Percentiles rank a stretch among this genome's conserved stretches.
These are phyloP conservation scores for Phytophthora pisi DNA, from an alignment of 352 stramenopile species.

Conservation along the genomic window DNA sequence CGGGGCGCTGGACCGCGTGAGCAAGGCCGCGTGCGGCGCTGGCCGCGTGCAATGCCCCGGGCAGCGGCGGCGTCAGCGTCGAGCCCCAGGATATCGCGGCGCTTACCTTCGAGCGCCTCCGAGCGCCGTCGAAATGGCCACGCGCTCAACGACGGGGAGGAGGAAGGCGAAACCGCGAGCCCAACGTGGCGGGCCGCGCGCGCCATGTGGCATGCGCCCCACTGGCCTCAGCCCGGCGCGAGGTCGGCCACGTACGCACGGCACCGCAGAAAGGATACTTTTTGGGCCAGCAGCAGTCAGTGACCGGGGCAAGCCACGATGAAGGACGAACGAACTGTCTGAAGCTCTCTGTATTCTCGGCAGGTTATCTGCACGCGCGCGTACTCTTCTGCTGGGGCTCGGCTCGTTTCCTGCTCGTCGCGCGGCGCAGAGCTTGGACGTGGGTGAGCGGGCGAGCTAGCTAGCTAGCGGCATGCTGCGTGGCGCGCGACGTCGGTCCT, in stretches of 20 bases:
- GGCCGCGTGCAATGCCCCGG: constrained; percentile 4
- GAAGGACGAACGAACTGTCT: constrained; percentile 22
- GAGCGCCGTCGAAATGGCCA: constrained; percentile 13
- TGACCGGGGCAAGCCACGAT: not conserved
- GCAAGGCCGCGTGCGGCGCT: constrained; percentile 1
- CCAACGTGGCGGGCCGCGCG: constrained; percentile 15
- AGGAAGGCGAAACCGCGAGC: constrained; percentile 6
- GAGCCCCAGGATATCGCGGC: not conserved
- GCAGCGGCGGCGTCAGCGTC: not conserved
- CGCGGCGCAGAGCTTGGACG: not conserved
- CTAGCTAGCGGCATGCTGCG: no score
- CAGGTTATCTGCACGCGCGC: constrained; percentile 40
- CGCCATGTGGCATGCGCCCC: constrained; percentile 21
- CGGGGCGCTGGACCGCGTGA: not conserved
- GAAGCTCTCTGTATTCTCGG: constrained; percentile 42
- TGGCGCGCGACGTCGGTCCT: not conserved
- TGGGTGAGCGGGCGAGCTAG: no score
- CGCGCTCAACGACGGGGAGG: not conserved
- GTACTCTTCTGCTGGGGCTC: constrained; percentile 31
- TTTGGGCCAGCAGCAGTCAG: constrained; percentile 2
- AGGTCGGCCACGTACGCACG: constrained; percentile 19
- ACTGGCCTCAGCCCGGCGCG: constrained; percentile 8
- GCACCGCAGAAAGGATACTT: constrained; percentile 36
- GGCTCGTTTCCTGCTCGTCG: constrained; percentile 25
- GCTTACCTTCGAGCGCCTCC: no score